phyloP scores from a whole-genome alignment of 2,329 filamentous ascomycete genomes.

The Penicillium digitatum region DNA sequence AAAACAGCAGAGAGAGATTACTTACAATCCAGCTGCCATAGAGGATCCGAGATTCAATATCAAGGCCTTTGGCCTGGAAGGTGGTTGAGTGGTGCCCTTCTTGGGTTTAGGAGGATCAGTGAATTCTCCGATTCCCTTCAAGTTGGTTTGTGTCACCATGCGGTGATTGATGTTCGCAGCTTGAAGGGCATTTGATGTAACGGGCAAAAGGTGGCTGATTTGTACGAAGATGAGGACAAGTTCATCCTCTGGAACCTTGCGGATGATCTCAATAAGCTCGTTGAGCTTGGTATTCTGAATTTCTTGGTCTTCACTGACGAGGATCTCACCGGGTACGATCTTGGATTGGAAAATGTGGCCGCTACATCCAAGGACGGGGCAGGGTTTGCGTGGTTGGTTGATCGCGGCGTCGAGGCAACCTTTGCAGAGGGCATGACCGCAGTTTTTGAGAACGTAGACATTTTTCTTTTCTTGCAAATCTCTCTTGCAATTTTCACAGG shows the following conservation, averaged over 20 bases:
- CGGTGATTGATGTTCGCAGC: conserved; percentile 31
- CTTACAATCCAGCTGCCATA: conserved; percentile 59
- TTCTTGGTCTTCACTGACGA: conserved; percentile 32
- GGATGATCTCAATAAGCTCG: conserved; percentile 45
- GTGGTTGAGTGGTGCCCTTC: background rate
- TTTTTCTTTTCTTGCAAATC: conserved; percentile 26
- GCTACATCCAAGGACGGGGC: conserved; percentile 41
- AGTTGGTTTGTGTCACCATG: conserved; percentile 35
- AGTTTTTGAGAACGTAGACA: conserved; percentile 45
- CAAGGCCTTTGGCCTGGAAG: conserved; percentile 44
- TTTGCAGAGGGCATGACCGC: conserved; percentile 52
- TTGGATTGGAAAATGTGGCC: conserved; percentile 39
- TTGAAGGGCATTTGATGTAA: conserved; percentile 30
- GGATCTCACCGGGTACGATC: conserved; percentile 38
- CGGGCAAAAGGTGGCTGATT: conserved; percentile 44
- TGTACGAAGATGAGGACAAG: conserved; percentile 56
- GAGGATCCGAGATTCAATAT: conserved; percentile 56
- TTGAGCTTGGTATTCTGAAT: conserved; percentile 49
- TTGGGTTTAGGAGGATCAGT: background rate
- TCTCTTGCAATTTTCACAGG: conserved; percentile 28
- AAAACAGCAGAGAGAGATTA: conserved; percentile 10
- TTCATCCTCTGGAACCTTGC: conserved; percentile 42
- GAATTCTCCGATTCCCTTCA: conserved; percentile 36
- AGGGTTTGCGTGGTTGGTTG: conserved; percentile 31
- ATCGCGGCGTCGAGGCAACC: conserved; percentile 31